Conservation (phyloP, 257 asterid species). For the Ligustrum vulgare region DNA sequence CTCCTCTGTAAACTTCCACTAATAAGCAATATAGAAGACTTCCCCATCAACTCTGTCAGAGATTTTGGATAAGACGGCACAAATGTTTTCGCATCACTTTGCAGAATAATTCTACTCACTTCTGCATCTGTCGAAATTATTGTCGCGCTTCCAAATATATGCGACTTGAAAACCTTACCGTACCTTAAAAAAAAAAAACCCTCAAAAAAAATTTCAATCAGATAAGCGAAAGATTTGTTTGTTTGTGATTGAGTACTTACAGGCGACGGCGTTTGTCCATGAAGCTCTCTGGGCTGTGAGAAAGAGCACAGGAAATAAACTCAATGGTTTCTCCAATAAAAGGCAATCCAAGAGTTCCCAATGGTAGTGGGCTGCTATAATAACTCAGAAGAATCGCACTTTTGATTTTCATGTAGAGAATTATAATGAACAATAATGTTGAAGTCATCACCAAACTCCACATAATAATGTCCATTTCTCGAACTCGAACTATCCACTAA, state of each 20-base stretch:
- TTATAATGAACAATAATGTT: conserved; percentile 27
- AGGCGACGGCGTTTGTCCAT: conserved; percentile 63
- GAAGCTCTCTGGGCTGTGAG: conserved; percentile 73
- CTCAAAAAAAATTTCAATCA: not conserved
- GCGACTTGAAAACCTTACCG: conserved; percentile 88
- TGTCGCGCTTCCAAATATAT: conserved; percentile 79
- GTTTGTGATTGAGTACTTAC: conserved; percentile 36
- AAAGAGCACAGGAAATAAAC: conserved; percentile 76
- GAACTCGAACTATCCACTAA: not conserved
- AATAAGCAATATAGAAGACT: conserved; percentile 67
- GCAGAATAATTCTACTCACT: conserved; percentile 70
- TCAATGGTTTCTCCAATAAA: conserved; percentile 82
- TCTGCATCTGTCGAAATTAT: conserved; percentile 89
- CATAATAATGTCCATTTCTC: conserved; percentile 22
- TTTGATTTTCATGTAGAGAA: conserved; percentile 33
- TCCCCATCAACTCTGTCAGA: conserved; percentile 80
- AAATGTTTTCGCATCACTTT: conserved; percentile 75
- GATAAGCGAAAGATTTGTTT: not conserved
- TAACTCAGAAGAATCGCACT: conserved; percentile 8
- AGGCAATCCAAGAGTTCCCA: conserved; percentile 85
- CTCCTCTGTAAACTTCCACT: conserved; percentile 77
- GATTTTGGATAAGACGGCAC: conserved; percentile 90
- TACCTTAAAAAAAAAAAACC: conserved; percentile 40
- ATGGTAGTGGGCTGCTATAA: conserved; percentile 40
- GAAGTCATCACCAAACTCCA: conserved; percentile 36